Evolutionary conservation across 1,284 basidiomycete species (phyloP), one percentile per base, ranked within the genome.

Genomic region (Schizopora paradoxa): DNA sequence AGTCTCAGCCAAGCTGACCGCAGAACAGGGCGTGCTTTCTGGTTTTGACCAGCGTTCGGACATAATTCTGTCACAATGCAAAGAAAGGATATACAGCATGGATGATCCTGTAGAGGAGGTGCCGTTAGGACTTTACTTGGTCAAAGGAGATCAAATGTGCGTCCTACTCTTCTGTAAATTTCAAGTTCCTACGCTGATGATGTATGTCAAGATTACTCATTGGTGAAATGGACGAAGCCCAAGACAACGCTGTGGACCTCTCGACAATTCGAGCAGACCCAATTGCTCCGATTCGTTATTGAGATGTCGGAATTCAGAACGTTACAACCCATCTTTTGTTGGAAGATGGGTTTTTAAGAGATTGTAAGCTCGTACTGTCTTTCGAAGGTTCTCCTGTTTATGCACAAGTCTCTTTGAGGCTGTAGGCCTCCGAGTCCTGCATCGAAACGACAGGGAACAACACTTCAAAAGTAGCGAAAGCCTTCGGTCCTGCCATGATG

Each of bases 91-190:
- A 27, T 96, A 89, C 64, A 89, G 86, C 58, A 66, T 77, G 46
- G 94, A 99, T 13, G 87, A 89, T 59, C 88, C 88, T 18, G 92
- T 97, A 25, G 91, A 98, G 66, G 92, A 97, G 71, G 83, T 95
- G 8, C 87, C 91, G 0, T 71, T 99, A n/a, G 95, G 95, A 1
- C 71, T 99, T 38, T 99, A 99, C 66, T 82, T 99, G 55, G 88
- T 99, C 58, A 91, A 97, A 60, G 95, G 95, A 2, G 95, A 99
- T 61, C 94, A 95, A 74, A 93, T 96, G 95, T 97, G 53, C 60
- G 81, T 73, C 6, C 47, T 16, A 44, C 32, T 33, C 14, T 25
- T 34, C n/a, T 25, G 21, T 26, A 18, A 13, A 21, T 14, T 43
- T 19, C 7, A 10, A 26, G 5, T 16, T 2, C 10, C 22, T 28